Evolutionary conservation across 768 basidiomycete genomes (phyloP), one percentile per base, ranked within the genome.

Genomic region (Steccherinum ochraceum): DNA sequence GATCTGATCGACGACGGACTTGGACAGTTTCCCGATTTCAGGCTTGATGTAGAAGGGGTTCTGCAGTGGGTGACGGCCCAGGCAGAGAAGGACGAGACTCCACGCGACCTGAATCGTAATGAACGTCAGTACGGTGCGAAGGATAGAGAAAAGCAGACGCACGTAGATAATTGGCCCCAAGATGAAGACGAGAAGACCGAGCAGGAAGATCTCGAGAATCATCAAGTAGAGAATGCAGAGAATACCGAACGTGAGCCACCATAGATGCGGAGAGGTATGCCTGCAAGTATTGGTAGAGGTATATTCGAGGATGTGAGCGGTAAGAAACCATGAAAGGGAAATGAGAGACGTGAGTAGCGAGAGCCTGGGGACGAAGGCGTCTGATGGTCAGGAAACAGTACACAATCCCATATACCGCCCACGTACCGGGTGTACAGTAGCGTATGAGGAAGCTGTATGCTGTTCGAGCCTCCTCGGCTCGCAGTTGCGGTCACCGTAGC

Each of bases 211-310:
- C 65, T 92, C 81, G 40, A 81, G 66, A 24, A 83, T 66, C 74
- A 86, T 81, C 49, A 91, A 59, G 61, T 92, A 93, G 72, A 87
- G 82, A 40, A 87, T 79, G 67, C 85, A 83, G 12, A 92, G 69
- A 57, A 92, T 83, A 27, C 80, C 84, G 63, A 93, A 90, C 19
- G 79, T 80, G 43, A 91, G 78, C 87, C 88, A 93, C 89, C 89
- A 93, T 26, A 92, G 69, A 56, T 90, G 85, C 5, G 90, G 90
- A 12, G 89, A 78, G 0, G 84, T 72, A 51, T 73, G 67, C 18
- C 90, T 83, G 52, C 90, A 93, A 13, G 82, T 78, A 55, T 82
- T 72, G 24, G 88, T 69, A 5, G 89, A 86, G 13, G 86, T 86
- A 60, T 90, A 92, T 54, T 82, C 77, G 49, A 92, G 70, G 24